Percentiles rank a stretch among this genome's conserved stretches.
Evolutionary conservation across 352 stramenopile species (phyloP).

Genomic region (Phytophthora cryptogea): DNA sequence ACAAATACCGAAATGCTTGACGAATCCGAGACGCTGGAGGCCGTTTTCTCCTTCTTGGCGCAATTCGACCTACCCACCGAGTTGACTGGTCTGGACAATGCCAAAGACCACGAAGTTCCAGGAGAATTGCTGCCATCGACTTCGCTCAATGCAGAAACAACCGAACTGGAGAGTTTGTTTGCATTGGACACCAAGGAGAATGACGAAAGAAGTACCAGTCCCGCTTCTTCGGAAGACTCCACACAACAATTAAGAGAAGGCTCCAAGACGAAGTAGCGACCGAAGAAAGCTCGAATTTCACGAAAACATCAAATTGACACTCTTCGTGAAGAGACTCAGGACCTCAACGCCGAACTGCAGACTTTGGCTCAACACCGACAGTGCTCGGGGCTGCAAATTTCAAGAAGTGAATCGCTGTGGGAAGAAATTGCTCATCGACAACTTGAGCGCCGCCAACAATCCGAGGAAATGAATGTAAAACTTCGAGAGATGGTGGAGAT

Average conservation of each 20-base stretch:
- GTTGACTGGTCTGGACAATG: constrained; percentile 4
- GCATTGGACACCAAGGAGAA: too few species aligned
- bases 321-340: constrained; percentile 8
- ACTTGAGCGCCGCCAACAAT: constrained; percentile 11
- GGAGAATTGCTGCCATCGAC: neutral
- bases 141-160: neutral
- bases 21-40: constrained; percentile 19
- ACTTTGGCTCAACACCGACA: neutral
- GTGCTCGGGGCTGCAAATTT: neutral
- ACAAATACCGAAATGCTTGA: constrained; percentile 10
- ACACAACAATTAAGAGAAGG: neutral
- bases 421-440: constrained; percentile 32
- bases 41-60: constrained; percentile 22
- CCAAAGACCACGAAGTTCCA: neutral
- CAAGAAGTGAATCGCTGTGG: constrained; percentile 25
- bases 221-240: constrained; percentile 12
- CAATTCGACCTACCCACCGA: constrained; percentile 19
- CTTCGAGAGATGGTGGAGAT: constrained; percentile 31
- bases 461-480: constrained; percentile 30
- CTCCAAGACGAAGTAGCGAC: neutral
- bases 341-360: constrained; percentile 18
- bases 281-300: constrained; percentile 14
- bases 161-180: neutral
- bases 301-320: constrained; percentile 23
- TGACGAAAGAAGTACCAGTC: neutral